Conservation (phyloP, 163 green algal genomes). For the Scenedesmus sp. region DNA sequence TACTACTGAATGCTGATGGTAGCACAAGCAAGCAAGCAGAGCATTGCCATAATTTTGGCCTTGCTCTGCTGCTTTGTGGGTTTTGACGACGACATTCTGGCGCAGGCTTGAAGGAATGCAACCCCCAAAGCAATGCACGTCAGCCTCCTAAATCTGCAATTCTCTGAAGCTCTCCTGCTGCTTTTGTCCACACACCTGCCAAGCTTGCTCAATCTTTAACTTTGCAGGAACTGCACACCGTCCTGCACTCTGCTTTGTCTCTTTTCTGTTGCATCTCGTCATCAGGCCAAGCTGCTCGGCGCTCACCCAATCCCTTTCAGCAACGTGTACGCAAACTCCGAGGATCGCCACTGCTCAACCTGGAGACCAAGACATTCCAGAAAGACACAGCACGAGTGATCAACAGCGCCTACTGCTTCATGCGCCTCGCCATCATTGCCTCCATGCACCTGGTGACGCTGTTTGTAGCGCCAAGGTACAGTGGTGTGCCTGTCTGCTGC, state of each 20-base stretch:
- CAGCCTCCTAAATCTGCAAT: no score
- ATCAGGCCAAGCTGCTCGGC: not conserved
- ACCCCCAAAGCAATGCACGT: no score
- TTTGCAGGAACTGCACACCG: not conserved
- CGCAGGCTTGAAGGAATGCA: no score
- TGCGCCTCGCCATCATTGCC: not conserved
- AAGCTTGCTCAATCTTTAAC: no score
- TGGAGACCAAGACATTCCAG: not conserved
- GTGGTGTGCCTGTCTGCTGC: no score
- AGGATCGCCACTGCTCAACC: not conserved
- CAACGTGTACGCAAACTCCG: not conserved
- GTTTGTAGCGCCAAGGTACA: not conserved
- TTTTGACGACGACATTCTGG: no score
- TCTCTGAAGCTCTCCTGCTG: no score
- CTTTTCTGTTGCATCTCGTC: not conserved
- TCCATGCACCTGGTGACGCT: not conserved
- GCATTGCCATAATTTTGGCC: no score
- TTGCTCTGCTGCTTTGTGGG: no score
- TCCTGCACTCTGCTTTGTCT: not conserved
- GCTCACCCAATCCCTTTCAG: not conserved
- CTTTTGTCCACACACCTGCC: no score
- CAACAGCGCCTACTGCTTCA: not conserved
- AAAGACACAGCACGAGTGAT: not conserved
- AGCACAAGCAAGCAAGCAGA: no score
- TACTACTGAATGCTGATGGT: no score